Evolutionary conservation across 1,284 basidiomycete genomes (phyloP).

Genomic region (Inonotus hispidus): DNA sequence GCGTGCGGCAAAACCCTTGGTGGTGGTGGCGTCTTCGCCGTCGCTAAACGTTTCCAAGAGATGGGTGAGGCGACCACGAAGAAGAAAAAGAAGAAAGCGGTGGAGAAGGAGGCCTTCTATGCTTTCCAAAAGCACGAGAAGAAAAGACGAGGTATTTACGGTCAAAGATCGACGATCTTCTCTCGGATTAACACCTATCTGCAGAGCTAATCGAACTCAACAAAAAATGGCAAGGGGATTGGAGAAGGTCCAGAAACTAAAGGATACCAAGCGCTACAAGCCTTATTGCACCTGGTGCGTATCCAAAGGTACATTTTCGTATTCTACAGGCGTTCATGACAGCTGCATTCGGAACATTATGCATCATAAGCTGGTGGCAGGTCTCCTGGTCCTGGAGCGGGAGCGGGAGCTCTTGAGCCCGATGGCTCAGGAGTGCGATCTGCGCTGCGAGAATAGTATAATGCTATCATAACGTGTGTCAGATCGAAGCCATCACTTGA

Average conservation of each 20-base stretch:
- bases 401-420: background rate
- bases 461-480: conserved; percentile 1
- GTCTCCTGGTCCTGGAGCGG: conserved; percentile 11
- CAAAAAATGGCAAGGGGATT: conserved; percentile 82
- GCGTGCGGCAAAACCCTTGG: conserved; percentile 82
- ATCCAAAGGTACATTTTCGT: background rate
- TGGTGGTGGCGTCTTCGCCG: conserved; percentile 74
- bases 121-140: conserved; percentile 85
- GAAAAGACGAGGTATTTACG: conserved; percentile 68
- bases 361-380: conserved; percentile 16
- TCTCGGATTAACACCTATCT: conserved; percentile 10
- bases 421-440: conserved; percentile 14
- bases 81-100: conserved; percentile 59
- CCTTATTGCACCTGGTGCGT: conserved; percentile 56
- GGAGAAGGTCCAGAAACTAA: conserved; percentile 79
- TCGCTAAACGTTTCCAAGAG: conserved; percentile 67
- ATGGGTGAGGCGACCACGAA: conserved; percentile 36
- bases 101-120: conserved; percentile 77
- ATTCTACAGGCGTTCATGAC: background rate
- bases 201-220: conserved; percentile 74
- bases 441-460: conserved; percentile 15
- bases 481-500: background rate
- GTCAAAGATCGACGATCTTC: background rate
- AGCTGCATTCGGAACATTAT: background rate
- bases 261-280: conserved; percentile 73